Percentiles rank a stretch among this genome's conserved stretches.
These are phyloP conservation scores for Rhynchosporium secalis DNA, from an alignment of 2,329 filamentous ascomycete genomes.

Conservation along the genomic window DNA sequence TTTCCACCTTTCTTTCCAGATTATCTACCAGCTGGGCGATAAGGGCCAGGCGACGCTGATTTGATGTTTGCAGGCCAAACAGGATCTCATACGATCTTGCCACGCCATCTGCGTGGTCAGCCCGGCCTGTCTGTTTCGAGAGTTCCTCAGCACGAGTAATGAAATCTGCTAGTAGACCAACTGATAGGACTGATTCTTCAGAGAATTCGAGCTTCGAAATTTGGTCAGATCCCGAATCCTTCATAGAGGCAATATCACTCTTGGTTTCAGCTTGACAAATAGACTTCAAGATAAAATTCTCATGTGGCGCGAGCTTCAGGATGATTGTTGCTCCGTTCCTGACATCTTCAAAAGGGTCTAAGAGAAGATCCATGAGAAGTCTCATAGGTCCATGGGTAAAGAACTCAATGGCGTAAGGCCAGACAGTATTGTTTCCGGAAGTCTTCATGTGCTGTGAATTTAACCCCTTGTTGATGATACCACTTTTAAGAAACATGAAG, in stretches of 20 bases:
- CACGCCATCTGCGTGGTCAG: slow-evolving; percentile 89
- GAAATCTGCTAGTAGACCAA: slow-evolving; percentile 47
- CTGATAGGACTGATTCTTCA: slow-evolving; percentile 2
- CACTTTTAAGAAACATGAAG: slow-evolving; percentile 57
- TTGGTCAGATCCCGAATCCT: background rate
- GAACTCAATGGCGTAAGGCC: slow-evolving; percentile 38
- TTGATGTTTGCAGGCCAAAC: slow-evolving; percentile 54
- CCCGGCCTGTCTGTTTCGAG: slow-evolving; percentile 73
- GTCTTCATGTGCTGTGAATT: background rate
- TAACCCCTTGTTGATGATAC: slow-evolving; percentile 32
- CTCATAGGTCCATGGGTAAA: slow-evolving; percentile 55
- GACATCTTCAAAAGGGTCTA: slow-evolving; percentile 94
- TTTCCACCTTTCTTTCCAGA: slow-evolving; percentile 63
- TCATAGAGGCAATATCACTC: background rate
- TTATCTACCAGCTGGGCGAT: slow-evolving; percentile 58
- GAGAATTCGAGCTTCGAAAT: background rate
- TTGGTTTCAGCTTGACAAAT: background rate
- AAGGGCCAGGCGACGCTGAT: slow-evolving; percentile 50
- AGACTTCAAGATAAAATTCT: slow-evolving; percentile 26
- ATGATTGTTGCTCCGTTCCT: slow-evolving; percentile 58
- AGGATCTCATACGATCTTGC: slow-evolving; percentile 74
- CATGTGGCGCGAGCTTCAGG: slow-evolving; percentile 51
- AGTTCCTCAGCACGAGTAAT: slow-evolving; percentile 54
- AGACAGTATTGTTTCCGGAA: slow-evolving; percentile 29
- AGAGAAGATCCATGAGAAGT: slow-evolving; percentile 72